phyloP scores from a whole-genome alignment of 176 grass and related monocot species.

The Oropetium thomaeum region DNA sequence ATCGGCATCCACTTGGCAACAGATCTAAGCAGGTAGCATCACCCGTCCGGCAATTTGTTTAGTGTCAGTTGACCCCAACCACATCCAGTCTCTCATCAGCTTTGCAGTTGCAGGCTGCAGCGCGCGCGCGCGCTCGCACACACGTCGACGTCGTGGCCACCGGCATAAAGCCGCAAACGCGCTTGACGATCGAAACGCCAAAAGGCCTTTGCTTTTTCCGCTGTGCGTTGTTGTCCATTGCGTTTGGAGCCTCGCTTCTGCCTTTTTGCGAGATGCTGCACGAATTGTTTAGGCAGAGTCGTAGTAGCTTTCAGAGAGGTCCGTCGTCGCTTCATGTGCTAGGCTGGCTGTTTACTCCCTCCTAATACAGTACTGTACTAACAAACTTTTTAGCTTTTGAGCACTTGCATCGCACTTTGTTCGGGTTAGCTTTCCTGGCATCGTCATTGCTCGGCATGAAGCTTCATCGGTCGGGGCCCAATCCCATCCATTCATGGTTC shows the following conservation, averaged over 20 bases:
- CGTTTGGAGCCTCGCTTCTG: conserved; percentile 31
- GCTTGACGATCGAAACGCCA: background rate
- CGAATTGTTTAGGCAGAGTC: too few species aligned
- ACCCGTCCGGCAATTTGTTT: background rate
- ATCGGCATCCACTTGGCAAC: conserved; percentile 6
- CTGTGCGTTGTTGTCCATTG: conserved; percentile 15
- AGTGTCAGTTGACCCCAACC: conserved; percentile 27
- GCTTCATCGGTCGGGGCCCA: conserved; percentile 15
- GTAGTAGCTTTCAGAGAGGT: too few species aligned
- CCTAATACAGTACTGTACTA: too few species aligned
- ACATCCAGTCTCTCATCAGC: background rate
- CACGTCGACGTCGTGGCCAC: too few species aligned
- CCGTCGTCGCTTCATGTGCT: background rate
- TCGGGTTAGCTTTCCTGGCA: background rate
- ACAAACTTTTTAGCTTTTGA: background rate
- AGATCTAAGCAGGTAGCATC: background rate
- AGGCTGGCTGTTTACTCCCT: background rate
- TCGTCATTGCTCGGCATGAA: background rate
- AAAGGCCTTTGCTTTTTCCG: background rate
- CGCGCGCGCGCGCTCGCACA: too few species aligned
- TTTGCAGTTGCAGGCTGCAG: conserved; percentile 30
- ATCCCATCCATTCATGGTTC: background rate
- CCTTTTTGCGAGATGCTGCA: conserved; percentile 6
- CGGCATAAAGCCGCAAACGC: conserved; percentile 23
- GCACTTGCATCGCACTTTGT: background rate